Base-by-base conservation (phyloP, 495 filamentous ascomycete species). In the Penicillium longicatenatum region DNA sequence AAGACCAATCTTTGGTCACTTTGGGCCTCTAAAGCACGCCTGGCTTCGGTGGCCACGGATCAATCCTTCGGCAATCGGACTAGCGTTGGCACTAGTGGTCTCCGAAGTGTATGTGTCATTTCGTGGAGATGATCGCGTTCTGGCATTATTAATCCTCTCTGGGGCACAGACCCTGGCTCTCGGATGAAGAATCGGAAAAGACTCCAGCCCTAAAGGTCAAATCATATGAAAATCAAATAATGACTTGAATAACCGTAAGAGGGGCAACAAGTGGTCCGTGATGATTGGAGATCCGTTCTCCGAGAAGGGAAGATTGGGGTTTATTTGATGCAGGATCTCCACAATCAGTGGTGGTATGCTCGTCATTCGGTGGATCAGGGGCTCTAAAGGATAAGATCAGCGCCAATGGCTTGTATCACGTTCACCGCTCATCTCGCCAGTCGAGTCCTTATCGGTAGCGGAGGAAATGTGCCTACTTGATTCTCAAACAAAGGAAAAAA, bases 301-400 rank as follows among this genome's bases (percentile, higher is more conserved):
- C 51, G 51, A 57, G 39, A 41, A 58, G 48, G 51, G 39, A 22
- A 48, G 45, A 48, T 48, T 52, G 46, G 57, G 60, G 52, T 56
- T 56, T 57, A 60, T 55, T 58, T 60, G 31, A 55, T 58, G 58
- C 62, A 64, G 54, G 57, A 68, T 63, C 65, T 61, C 65, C 63
- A 63, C 59, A 55, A 48, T n/a, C 46, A 26, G 35, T 44, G 50
- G 51, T 54, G 45, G 55, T 55, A 69, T 66, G 64, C 66, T 69
- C 61, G 66, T 69, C 63, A 69, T 64, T 66, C 39, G 63, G 64
- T 64, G 66, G 66, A 66, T 66, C 63, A 62, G 66, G 58, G 63
- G 63, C 63, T 68, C 55, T 58, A 61, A 58, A 48, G 58, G 63
- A 66, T 48, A 35, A 54, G 58, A 66, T 66, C 61, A 60, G 65